These are phyloP conservation scores for Psilocybe azurescens DNA, from an alignment of 768 basidiomycete species.

Conservation along the genomic window DNA sequence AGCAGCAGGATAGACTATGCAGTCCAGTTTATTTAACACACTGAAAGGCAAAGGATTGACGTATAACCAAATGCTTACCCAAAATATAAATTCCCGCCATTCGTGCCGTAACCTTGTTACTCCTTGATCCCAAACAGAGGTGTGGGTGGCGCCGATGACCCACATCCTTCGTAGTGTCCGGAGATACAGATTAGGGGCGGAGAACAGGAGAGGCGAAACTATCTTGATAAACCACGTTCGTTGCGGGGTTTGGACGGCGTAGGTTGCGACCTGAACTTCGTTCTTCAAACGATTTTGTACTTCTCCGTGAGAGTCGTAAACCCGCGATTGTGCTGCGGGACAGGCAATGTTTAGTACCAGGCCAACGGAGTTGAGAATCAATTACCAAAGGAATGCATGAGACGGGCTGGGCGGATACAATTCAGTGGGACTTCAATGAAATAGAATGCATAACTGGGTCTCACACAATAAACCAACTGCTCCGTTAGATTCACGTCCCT, in stretches of 20 bases:
- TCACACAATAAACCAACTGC: slow-evolving; percentile 33
- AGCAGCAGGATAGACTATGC: slow-evolving; percentile 57
- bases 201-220: slow-evolving; percentile 27
- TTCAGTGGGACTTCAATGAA: neutral
- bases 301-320: neutral
- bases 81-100: slow-evolving; percentile 54
- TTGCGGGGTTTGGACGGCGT: neutral
- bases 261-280: slow-evolving; percentile 17
- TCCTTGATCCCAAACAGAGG: slow-evolving; percentile 45
- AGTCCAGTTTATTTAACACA: too few relatives aligned
- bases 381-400: slow-evolving; percentile 49
- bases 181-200: slow-evolving; percentile 48
- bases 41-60: neutral
- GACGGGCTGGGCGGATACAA: slow-evolving; percentile 26
- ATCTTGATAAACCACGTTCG: slow-evolving; percentile 19
- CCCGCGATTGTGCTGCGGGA: neutral
- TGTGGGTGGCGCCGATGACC: slow-evolving; percentile 33
- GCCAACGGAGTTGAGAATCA: too few relatives aligned
- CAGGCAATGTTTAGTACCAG: too few relatives aligned
- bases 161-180: slow-evolving; percentile 48
- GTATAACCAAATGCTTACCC: slow-evolving; percentile 38
- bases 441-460: slow-evolving; percentile 1
- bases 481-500: slow-evolving; percentile 26
- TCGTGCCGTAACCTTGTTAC: slow-evolving; percentile 47
- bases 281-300: slow-evolving; percentile 28